Evolutionary conservation across 2,329 filamentous ascomycete species (phyloP).

Genomic region (Trichoderma aggressivum): DNA sequence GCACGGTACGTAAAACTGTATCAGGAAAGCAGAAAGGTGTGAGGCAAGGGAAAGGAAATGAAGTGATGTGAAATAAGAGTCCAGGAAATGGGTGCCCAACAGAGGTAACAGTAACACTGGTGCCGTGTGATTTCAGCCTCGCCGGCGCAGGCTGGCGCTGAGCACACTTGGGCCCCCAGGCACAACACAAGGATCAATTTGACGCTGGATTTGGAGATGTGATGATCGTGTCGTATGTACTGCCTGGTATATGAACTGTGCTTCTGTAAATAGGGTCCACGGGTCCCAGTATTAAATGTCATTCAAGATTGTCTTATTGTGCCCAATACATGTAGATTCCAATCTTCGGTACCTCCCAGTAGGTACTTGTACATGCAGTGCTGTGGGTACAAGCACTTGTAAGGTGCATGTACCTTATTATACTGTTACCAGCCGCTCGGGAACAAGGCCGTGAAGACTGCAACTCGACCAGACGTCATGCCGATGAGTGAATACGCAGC

Average conservation of each 20-base stretch:
- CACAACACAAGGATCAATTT: background rate
- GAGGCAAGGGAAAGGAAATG: background rate
- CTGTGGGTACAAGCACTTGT: background rate
- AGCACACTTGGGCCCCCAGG: background rate
- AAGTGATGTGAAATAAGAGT: background rate
- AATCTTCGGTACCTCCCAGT: too few species aligned
- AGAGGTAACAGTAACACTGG: background rate
- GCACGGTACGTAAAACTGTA: background rate
- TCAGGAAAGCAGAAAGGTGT: background rate
- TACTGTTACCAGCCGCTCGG: background rate
- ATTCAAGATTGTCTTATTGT: background rate
- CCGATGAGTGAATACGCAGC: background rate
- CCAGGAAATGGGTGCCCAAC: constrained; percentile 3
- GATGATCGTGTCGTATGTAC: background rate
- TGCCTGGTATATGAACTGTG: background rate
- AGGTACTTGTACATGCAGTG: background rate
- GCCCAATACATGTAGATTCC: background rate
- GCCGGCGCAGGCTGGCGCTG: constrained; percentile 13
- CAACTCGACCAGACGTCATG: background rate
- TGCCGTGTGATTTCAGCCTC: background rate
- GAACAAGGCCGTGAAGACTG: background rate
- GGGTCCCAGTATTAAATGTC: background rate
- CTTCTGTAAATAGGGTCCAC: background rate
- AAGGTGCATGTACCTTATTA: background rate
- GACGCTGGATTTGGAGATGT: background rate